These are phyloP conservation scores for Endoconidiophora laricicola DNA, from an alignment of 2,329 filamentous ascomycete species.

Conservation along the genomic window DNA sequence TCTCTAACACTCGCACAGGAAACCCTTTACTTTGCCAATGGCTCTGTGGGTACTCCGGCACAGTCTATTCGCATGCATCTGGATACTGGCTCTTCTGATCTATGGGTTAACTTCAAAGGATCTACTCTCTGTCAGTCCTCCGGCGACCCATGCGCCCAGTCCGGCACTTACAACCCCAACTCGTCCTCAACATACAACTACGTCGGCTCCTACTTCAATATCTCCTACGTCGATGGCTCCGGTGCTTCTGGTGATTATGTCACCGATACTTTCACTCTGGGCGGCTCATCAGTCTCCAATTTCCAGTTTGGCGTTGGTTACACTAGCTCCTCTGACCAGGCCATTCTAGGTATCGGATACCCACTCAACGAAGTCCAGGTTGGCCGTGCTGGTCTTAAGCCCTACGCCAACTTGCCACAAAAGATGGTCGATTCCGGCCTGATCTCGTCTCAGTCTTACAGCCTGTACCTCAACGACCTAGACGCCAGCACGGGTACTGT, in stretches of 20 bases:
- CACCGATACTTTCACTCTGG: slow-evolving; percentile 51
- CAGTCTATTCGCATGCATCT: slow-evolving; percentile 42
- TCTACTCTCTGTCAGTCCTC: slow-evolving; percentile 41
- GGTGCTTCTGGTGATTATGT: slow-evolving; percentile 66
- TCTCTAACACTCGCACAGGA: slow-evolving; percentile 24
- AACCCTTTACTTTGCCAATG: slow-evolving; percentile 49
- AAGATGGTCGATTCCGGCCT: slow-evolving; percentile 42
- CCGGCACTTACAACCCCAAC: slow-evolving; percentile 54
- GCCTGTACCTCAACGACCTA: slow-evolving; percentile 60
- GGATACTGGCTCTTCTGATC: slow-evolving; percentile 53
- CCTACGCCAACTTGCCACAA: slow-evolving; percentile 55
- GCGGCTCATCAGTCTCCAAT: slow-evolving; percentile 31
- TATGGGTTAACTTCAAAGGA: slow-evolving; percentile 50
- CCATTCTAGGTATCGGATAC: slow-evolving; percentile 79
- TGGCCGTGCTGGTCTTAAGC: slow-evolving; percentile 30
- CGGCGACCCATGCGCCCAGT: slow-evolving; percentile 35
- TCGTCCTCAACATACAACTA: slow-evolving; percentile 61
- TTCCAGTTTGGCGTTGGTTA: slow-evolving; percentile 66
- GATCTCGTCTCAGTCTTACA: slow-evolving; percentile 53
- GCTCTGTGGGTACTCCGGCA: slow-evolving; percentile 43
- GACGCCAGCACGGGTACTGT: slow-evolving; percentile 48
- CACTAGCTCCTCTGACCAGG: slow-evolving; percentile 40
- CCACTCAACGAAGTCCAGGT: slow-evolving; percentile 60
- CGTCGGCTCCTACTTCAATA: slow-evolving; percentile 65
- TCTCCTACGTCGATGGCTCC: slow-evolving; percentile 71